Conservation (phyloP, 352 stramenopile species). For the Blastocystis sp. region DNA sequence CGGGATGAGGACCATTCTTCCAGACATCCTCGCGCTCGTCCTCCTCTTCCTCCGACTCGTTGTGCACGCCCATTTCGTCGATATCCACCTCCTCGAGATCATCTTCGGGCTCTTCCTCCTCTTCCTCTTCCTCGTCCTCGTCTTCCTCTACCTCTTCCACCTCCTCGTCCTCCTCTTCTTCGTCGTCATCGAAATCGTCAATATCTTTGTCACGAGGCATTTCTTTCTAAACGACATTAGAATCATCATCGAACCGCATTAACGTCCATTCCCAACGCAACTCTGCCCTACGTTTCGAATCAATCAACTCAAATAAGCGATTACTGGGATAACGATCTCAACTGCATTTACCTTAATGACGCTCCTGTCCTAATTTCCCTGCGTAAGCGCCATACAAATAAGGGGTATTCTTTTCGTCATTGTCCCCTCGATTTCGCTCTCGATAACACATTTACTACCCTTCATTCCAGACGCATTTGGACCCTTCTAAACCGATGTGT, state of each 20-base stretch:
- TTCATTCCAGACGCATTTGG: not conserved
- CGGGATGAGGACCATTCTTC: conserved; percentile 74
- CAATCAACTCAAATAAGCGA: not conserved
- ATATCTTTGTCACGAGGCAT: conserved; percentile 23
- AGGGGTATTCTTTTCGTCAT: not conserved
- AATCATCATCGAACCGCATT: not conserved
- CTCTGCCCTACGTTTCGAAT: not conserved
- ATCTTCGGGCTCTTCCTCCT: conserved; percentile 67
- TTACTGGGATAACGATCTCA: not conserved
- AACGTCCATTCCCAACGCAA: not conserved
- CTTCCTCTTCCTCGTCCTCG: conserved; percentile 65
- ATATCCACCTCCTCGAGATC: conserved; percentile 73
- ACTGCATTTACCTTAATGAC: not conserved
- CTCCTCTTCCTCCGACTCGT: conserved; percentile 72
- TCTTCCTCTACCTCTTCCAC: conserved; percentile 65
- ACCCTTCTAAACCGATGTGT: too few relatives aligned
- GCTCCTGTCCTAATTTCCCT: not conserved
- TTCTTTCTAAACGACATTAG: not conserved
- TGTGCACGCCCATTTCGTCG: conserved; percentile 62
- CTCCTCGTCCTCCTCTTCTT: conserved; percentile 67
- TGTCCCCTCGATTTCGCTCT: not conserved
- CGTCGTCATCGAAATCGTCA: conserved; percentile 67
- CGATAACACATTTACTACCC: not conserved
- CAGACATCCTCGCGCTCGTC: conserved; percentile 71
- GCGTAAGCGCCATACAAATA: not conserved